phyloP scores from a whole-genome alignment of 768 basidiomycete genomes.

The Guyanaporus albipodus region DNA sequence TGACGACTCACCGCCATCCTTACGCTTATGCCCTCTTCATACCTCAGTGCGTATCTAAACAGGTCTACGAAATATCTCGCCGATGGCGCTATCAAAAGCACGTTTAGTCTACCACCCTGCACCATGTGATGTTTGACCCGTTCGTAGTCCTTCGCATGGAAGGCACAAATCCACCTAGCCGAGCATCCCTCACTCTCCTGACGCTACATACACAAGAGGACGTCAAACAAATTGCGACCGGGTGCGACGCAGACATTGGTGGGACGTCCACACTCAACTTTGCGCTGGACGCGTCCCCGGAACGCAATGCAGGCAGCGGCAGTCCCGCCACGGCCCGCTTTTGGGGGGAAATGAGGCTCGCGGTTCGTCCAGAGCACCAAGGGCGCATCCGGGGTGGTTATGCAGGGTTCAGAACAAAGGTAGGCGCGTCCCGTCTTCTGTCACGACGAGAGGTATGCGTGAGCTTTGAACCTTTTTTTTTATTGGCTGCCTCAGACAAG shows the following conservation, averaged over 20 bases:
- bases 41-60: constrained; percentile 33
- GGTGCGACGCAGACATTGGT: constrained; percentile 88
- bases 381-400: constrained; percentile 79
- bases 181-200: constrained; percentile 61
- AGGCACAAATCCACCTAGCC: constrained; percentile 62
- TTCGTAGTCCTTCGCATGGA: constrained; percentile 66
- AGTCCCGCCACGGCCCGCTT: constrained; percentile 61
- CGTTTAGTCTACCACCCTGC: constrained; percentile 20
- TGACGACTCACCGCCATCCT: not conserved
- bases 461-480: not conserved
- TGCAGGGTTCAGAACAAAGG: constrained; percentile 87
- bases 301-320: constrained; percentile 42
- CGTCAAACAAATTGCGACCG: constrained; percentile 62
- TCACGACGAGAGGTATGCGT: too few relatives aligned
- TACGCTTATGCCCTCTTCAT: constrained; percentile 23
- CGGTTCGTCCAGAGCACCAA: constrained; percentile 62
- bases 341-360: constrained; percentile 74
- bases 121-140: constrained; percentile 10
- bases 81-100: constrained; percentile 42
- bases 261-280: constrained; percentile 76
- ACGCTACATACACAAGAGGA: constrained; percentile 58
- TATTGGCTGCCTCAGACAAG: constrained; percentile 44
- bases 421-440: too few relatives aligned
- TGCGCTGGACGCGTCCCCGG: constrained; percentile 56
- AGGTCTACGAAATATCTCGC: constrained; percentile 37